Evolutionary conservation across 169 alveolate genomes (phyloP).

Genomic region (Babesia ovata): DNA sequence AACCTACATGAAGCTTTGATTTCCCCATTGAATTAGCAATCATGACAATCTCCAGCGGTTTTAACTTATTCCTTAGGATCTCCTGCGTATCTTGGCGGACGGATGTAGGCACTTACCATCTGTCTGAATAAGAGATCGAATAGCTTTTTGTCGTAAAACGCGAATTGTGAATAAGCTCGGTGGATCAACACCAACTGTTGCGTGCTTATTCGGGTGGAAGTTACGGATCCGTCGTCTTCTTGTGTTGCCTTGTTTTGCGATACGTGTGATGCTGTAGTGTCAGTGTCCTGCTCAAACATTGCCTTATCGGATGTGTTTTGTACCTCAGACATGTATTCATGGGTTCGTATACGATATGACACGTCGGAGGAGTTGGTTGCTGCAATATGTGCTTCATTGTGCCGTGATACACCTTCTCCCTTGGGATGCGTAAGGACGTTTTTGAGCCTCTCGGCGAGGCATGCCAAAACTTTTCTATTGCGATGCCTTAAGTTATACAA

Average conservation of each 20-base stretch:
- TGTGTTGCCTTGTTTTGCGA: no score
- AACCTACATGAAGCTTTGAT: constrained; percentile 56
- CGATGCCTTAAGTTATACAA: constrained; percentile 6
- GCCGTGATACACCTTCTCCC: background rate
- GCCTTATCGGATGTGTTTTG: no score
- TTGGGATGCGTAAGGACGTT: background rate
- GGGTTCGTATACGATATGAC: no score
- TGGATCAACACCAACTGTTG: constrained; percentile 47
- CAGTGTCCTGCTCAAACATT: no score
- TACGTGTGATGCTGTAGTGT: no score
- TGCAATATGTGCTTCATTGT: background rate
- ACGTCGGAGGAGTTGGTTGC: background rate
- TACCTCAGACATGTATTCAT: no score
- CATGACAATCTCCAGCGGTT: constrained; percentile 51
- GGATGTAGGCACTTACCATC: constrained; percentile 20
- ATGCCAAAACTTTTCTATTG: background rate
- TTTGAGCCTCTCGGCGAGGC: constrained; percentile 10
- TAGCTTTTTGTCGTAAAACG: constrained; percentile 30
- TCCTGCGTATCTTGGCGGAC: constrained; percentile 2
- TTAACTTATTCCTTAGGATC: background rate
- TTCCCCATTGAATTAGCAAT: constrained; percentile 52
- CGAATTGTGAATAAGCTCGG: constrained; percentile 36
- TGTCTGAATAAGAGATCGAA: constrained; percentile 25
- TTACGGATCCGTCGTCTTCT: no score
- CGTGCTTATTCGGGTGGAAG: background rate